phyloP scores from a whole-genome alignment of 2,329 filamentous ascomycete species.

The Onygena corvina region DNA sequence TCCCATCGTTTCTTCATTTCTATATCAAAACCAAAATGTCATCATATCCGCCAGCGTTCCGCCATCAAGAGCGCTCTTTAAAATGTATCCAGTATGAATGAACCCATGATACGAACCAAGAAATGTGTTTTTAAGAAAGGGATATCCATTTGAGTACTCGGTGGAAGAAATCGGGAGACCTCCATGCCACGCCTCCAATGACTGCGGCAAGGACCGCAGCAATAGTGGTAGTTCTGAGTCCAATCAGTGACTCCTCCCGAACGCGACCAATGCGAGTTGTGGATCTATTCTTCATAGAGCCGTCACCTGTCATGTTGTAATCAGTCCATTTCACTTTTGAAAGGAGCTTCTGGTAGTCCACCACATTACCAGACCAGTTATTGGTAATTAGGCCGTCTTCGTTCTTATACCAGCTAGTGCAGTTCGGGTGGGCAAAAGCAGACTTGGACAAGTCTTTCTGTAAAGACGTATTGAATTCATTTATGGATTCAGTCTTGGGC shows the following conservation, averaged over 20 bases:
- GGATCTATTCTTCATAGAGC: constrained; percentile 13
- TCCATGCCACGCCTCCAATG: constrained; percentile 5
- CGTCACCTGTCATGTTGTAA: constrained; percentile 18
- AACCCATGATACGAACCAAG: too few relatives aligned
- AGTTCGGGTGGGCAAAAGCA: constrained; percentile 44
- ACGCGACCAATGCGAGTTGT: constrained; percentile 20
- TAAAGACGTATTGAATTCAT: constrained; percentile 37
- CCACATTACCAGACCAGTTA: constrained; percentile 44
- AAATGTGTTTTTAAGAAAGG: neutral
- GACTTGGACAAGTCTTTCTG: constrained; percentile 35
- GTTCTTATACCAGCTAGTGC: constrained; percentile 47
- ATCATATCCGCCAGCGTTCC: too few relatives aligned
- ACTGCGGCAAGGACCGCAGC: constrained; percentile 59
- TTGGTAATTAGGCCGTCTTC: constrained; percentile 44
- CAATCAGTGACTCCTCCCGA: constrained; percentile 25
- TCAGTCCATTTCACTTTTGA: constrained; percentile 22
- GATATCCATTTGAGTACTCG: constrained; percentile 2
- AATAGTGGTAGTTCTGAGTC: constrained; percentile 34
- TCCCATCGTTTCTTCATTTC: neutral
- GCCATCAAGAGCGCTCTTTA: too few relatives aligned
- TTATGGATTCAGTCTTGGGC: constrained; percentile 32
- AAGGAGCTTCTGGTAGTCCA: constrained; percentile 43
- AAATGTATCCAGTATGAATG: too few relatives aligned
- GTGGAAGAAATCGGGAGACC: constrained; percentile 11
- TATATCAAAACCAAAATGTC: constrained; percentile 1